Evolutionary conservation across 352 stramenopile genomes (phyloP), one percentile per base, ranked within the genome.

Genomic region (Globisporangium lucens): DNA sequence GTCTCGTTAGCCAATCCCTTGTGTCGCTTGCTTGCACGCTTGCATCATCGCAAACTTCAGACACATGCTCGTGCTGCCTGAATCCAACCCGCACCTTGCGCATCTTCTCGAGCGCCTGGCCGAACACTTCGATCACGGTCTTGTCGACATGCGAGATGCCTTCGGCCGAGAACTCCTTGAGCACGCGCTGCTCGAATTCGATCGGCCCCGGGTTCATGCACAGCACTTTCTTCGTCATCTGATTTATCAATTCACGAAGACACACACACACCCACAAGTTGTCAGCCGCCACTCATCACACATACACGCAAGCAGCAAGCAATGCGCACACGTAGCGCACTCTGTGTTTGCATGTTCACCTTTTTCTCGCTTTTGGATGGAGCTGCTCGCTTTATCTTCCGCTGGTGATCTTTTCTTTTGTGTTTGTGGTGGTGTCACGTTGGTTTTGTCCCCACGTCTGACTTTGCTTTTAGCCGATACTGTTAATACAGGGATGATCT

Each of bases 201-300:
- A 93, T 91, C 38, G 85, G 85, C n/a, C 85, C 85, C 6, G 85
- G 85, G 75, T 90, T 93, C 85, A 93, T 93, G 69, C 82, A 90
- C 58, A 93, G 61, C 68, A 89, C 79, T 47, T 76, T 72, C 78
- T 93, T 91, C 35, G 83, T 91, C 83, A 91, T 91, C 60, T 68
- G 43, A 24, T 24, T 24, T 24, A 33, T 33, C 29, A 33, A 33
- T 22, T 47, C 12, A 38, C 3, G 12, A 57, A 30, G 8, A 5
- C 36, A 22, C 4, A 35, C 24, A 17, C n/a, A 47, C 29, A 58
- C 29, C 29, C 29, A 61, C 8, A 51, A 57, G 12, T n/a, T 13
- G 30, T n/a, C 56, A 56, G 27, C 17, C 56, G 60, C 33, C 7
- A 27, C 10, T 35, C 30, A 61, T 1, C 10, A 4, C 38, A 33